Evolutionary conservation across 2,329 filamentous ascomycete genomes (phyloP), one percentile per base, ranked within the genome.

Genomic region (Apiospora pterosperma): DNA sequence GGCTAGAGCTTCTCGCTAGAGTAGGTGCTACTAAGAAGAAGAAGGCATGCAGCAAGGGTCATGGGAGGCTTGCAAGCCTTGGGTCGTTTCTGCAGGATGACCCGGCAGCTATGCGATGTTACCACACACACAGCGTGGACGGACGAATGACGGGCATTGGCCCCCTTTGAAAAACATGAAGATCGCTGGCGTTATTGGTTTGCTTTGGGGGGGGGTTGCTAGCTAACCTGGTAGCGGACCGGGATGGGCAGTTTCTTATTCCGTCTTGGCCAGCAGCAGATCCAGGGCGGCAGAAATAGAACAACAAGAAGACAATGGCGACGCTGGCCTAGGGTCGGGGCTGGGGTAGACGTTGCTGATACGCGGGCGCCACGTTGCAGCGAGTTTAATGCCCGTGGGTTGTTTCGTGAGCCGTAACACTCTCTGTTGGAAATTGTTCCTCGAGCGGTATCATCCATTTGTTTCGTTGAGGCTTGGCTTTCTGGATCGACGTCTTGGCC

Each of bases 31-130:
- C 21, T 23, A 42, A n/a, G 41, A 8, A 42, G 41, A 42, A 42
- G 41, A 42, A 42, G 11, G 12, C 36, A 8, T 42, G 41, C 41
- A 42, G 41, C 41, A 3, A 42, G 48, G 48, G 48, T 55, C 48
- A 28, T 55, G 48, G n/a, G 48, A 55, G 48, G 25, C 48, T 34
- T 55, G 48, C 48, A 55, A 34, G 48, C 25, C 48, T 34, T 55
- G 48, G 48, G 31, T 55, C 48, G 48, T 55, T 55, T 55, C 48
- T 55, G 48, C 48, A 55, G 48, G 48, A 55, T 55, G 48, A 55
- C 48, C 48, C 48, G 48, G 28, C 48, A 55, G 48, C 48, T 55
- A 55, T 55, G 28, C 48, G 28, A 55, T 55, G 28, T 28, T 55
- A 55, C 48, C 28, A 55, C 48, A 55, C 48, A n/a, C n/a, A n/a